Evolutionary conservation across 2,329 filamentous ascomycete species (phyloP).

Genomic region (Arthrobotrys sinensis): DNA sequence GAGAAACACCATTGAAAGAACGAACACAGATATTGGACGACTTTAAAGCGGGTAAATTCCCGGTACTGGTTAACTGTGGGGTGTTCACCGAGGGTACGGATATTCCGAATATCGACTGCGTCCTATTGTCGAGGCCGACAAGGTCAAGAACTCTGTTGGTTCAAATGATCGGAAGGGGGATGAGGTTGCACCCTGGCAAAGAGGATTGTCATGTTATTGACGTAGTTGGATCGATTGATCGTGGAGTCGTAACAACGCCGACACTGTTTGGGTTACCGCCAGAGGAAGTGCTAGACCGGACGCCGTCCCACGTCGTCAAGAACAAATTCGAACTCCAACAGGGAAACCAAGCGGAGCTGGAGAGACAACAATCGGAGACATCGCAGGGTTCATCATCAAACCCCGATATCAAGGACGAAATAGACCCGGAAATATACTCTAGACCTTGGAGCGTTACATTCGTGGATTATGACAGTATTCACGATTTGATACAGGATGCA

Average conservation of each 20-base stretch:
- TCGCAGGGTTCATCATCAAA: constrained; percentile 1
- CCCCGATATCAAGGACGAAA: background rate
- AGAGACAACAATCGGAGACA: constrained; percentile 25
- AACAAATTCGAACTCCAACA: constrained; percentile 70
- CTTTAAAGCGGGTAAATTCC: constrained; percentile 83
- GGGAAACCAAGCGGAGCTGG: constrained; percentile 65
- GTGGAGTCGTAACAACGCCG: constrained; percentile 89
- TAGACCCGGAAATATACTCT: constrained; percentile 47
- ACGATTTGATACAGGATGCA: constrained; percentile 88
- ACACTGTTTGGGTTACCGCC: constrained; percentile 95
- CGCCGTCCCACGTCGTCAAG: constrained; percentile 76
- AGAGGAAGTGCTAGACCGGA: constrained; percentile 79
- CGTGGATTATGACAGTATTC: constrained; percentile 91
- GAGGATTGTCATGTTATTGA: constrained; percentile 94
- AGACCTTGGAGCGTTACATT: constrained; percentile 75
- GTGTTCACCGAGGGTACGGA: constrained; percentile 98
- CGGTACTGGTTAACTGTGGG: constrained; percentile 92
- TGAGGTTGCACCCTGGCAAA: constrained; percentile 86
- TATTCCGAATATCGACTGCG: constrained; percentile 96
- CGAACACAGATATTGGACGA: constrained; percentile 80
- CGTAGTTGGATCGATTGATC: constrained; percentile 88
- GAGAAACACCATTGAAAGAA: constrained; percentile 79
- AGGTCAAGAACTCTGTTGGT: constrained; percentile 92
- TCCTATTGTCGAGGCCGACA: constrained; percentile 88
- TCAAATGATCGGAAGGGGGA: constrained; percentile 97